Percentiles rank a stretch among this genome's conserved stretches.
Evolutionary conservation across 208 protist species (phyloP).

Genomic region (Leishmania major): DNA sequence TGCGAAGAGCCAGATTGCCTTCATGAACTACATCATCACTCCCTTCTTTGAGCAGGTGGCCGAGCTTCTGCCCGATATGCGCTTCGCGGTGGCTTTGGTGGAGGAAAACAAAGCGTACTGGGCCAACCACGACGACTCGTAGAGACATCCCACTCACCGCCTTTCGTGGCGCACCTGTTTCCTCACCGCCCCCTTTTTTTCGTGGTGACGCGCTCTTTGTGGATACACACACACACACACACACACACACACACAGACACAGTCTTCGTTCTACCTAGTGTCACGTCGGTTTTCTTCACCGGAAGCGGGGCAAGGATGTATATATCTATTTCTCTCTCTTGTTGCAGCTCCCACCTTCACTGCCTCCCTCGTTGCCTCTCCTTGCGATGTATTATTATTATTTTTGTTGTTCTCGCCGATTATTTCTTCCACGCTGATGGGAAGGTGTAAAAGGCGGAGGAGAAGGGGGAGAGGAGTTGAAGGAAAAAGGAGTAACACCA

Average conservation of each 20-base stretch:
- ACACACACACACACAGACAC: background rate
- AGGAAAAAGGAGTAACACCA: background rate
- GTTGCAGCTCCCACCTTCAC: background rate
- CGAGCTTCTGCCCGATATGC: slow-evolving; percentile 85
- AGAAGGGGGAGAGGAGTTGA: background rate
- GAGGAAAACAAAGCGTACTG: slow-evolving; percentile 88
- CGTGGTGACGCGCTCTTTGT: background rate
- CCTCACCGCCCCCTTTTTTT: slow-evolving; percentile 13
- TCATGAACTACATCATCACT: slow-evolving; percentile 93
- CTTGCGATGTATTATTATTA: slow-evolving; percentile 2
- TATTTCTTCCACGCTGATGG: background rate
- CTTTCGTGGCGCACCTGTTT: slow-evolving; percentile 9
- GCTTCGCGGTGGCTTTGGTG: slow-evolving; percentile 74
- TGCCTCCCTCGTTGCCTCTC: background rate
- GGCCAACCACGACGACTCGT: slow-evolving; percentile 59
- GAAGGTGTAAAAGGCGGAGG: too few relatives aligned
- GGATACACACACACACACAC: background rate
- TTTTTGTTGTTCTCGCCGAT: background rate
- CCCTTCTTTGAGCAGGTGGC: slow-evolving; percentile 89
- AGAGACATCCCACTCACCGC: slow-evolving; percentile 13
- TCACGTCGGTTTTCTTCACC: slow-evolving; percentile 8
- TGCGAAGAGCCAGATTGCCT: slow-evolving; percentile 90
- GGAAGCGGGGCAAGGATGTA: background rate
- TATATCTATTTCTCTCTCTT: background rate
- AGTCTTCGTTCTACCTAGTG: background rate